Base-by-base conservation (phyloP, 208 protist species). In the Spironucleus salmonicida region DNA sequence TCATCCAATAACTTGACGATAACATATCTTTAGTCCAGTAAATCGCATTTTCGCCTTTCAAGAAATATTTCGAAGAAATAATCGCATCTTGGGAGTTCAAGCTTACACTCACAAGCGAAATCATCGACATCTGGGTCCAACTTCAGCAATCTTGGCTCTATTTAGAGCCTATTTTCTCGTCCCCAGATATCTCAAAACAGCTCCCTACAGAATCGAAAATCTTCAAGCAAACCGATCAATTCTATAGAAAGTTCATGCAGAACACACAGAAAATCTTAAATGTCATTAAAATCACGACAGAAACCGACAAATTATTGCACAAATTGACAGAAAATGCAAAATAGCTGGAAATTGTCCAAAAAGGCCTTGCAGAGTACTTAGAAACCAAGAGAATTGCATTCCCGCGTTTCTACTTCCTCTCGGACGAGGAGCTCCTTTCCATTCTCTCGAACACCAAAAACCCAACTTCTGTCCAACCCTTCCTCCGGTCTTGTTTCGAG, bases 381-480 rank as follows among this genome's bases (percentile, higher is more conserved):
- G 92, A 95, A 75, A 93, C 91, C 32, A 95, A 96, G 83, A 82
- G 93, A 58, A 83, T 88, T 58, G 89, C 88, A 26, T 96, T 96
- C 80, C 92, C 93, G 59, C 88, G 93, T 26, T 98, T 98, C 87
- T 98, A 95, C 88, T 98, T 98, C 82, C 91, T 96, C 30, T 96
- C 93, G 38, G 92, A 98, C 80, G 90, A 91, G 59, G 90, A 93
- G 77, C 83, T 98, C 68, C 86, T 98, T 39, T 71, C 89, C 26
- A 95, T 96, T 58, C 79, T 96, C 11, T 93, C 91, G n/a, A 87
- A 95, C 81, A 91, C 93, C 1, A 88, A 88, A 74, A 90, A 95
- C 79, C 91, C 92, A 75, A 90, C 87, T 75, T 88, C 87, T 75
- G 92, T 96, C 34, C 91, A 95, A 83, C 91, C 90, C 32, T 92